phyloP scores from a whole-genome alignment of 306 rosid genomes.

The Pyrus communis region DNA sequence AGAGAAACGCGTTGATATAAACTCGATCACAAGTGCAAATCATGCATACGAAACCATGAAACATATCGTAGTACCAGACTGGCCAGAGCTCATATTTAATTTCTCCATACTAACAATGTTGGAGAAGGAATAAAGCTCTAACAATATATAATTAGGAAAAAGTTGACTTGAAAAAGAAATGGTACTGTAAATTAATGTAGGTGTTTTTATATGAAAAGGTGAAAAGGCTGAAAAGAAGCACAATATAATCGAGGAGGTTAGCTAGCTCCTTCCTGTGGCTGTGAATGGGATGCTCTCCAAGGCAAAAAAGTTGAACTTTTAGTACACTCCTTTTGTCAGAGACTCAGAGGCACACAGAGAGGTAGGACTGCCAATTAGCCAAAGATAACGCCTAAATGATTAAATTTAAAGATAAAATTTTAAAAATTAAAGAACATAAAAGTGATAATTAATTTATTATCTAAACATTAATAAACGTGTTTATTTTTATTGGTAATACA shows the following conservation, averaged over 20 bases:
- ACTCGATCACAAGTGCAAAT: no score
- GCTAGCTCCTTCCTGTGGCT: background rate
- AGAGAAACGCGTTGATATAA: no score
- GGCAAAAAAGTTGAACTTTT: background rate
- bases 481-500: no score
- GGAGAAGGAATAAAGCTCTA: no score
- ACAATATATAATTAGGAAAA: background rate
- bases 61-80: no score
- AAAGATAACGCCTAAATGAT: background rate
- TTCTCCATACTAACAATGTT: no score
- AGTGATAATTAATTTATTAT: accelerated
- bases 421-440: accelerated
- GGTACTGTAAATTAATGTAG: background rate
- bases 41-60: no score
- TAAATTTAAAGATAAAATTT: no score
- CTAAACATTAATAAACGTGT: accelerated
- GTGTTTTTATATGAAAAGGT: background rate
- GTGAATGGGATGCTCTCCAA: conserved; percentile 6
- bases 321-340: conserved; percentile 13
- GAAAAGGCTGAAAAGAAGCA: background rate
- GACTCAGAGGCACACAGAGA: conserved; percentile 1
- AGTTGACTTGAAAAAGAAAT: background rate
- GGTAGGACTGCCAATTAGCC: background rate
- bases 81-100: no score
- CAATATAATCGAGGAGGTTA: background rate